Evolutionary conservation across 73 alveolate genomes (phyloP).

Genomic region (Blepharisma stoltei): DNA sequence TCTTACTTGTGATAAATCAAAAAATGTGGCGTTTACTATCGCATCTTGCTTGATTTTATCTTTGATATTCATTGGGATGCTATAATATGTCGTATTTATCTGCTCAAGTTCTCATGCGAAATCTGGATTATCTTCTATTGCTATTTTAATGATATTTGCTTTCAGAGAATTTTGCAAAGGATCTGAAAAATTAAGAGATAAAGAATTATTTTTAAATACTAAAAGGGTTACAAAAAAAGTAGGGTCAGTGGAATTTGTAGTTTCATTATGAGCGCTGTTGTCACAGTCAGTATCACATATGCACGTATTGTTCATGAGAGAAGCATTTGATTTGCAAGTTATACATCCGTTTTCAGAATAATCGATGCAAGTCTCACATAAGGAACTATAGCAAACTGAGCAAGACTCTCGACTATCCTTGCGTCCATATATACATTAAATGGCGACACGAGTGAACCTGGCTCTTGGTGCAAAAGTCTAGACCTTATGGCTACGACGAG

Average conservation of each 20-base stretch:
- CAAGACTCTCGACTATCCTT: background rate
- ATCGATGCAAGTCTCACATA: constrained; percentile 7
- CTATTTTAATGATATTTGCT: no score
- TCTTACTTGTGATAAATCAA: background rate
- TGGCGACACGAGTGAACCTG: no score
- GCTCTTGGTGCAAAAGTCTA: no score
- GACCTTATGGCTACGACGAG: no score
- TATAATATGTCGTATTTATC: no score
- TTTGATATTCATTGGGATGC: no score
- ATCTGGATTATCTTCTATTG: no score
- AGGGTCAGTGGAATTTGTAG: background rate
- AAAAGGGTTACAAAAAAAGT: background rate
- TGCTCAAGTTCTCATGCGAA: no score
- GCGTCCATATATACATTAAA: no score
- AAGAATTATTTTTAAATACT: background rate
- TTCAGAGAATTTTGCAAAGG: background rate
- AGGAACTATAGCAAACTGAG: background rate
- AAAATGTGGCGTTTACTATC: background rate
- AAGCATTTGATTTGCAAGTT: background rate
- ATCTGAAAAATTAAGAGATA: background rate
- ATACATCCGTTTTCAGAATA: background rate
- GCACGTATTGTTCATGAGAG: background rate
- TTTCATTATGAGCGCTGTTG: background rate
- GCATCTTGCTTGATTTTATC: no score
- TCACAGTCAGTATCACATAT: background rate